Percentiles rank a stretch among this genome's conserved stretches.
These are phyloP conservation scores for Acanthamoeba lenticulata DNA, from an alignment of 208 protist species.

Conservation along the genomic window DNA sequence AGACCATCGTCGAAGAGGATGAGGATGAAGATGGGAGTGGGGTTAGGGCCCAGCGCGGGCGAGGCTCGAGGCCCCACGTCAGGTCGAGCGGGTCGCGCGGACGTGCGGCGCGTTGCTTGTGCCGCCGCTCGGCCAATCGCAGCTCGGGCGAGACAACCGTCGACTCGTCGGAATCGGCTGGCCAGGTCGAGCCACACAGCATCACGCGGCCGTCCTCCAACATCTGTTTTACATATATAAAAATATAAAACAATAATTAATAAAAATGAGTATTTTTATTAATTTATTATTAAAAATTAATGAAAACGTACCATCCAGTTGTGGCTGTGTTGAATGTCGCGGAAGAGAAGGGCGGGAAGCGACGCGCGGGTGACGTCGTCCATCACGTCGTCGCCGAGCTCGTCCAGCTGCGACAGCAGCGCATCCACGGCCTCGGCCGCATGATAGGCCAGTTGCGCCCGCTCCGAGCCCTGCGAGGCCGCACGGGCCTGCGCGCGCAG, in stretches of 20 bases:
- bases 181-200: not conserved
- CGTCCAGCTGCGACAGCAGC: not conserved
- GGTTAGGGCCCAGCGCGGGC: not conserved
- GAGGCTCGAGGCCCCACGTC: not conserved
- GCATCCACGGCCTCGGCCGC: not conserved
- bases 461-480: not conserved
- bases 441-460: not conserved
- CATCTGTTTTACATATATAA: no score
- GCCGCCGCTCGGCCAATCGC: not conserved
- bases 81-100: not conserved
- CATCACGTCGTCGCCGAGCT: not conserved
- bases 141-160: not conserved
- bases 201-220: not conserved
- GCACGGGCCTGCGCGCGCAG: no score
- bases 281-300: no score
- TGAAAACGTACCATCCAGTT: not conserved
- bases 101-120: not conserved
- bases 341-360: not conserved
- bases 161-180: not conserved
- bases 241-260: no score
- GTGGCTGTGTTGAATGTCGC: not conserved
- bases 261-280: no score
- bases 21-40: not conserved
- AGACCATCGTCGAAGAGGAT: not conserved
- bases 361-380: not conserved